A percentile compares a stretch with the other conserved stretches of the same genome.
Conservation (phyloP, 305 asterid genomes). For the Solanum aculeatissimum region DNA sequence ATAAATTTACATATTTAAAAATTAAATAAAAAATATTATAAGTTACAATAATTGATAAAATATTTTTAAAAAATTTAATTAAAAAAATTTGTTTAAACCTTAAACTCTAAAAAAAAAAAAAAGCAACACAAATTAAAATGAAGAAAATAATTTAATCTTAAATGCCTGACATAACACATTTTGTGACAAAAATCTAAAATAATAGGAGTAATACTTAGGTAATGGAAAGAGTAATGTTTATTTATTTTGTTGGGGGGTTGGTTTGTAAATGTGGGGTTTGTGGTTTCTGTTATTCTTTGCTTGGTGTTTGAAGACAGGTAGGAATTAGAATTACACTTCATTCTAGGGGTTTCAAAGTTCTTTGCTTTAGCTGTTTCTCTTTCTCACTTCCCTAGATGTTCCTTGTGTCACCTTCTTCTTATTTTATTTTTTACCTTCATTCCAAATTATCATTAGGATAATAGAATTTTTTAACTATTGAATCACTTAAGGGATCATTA, state of each 20-base stretch:
- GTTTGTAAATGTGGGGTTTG: neutral
- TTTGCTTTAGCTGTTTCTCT: conserved; percentile 52
- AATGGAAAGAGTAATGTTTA: too few species aligned
- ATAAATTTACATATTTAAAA: too few species aligned
- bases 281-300: conserved; percentile 31
- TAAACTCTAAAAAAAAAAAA: too few species aligned
- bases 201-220: too few species aligned
- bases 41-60: neutral
- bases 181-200: too few species aligned
- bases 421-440: neutral
- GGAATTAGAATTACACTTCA: conserved; percentile 42
- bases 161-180: neutral
- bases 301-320: conserved; percentile 39
- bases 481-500: neutral
- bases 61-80: neutral
- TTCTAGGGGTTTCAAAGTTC: conserved; percentile 48
- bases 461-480: neutral
- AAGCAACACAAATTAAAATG: neutral
- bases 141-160: neutral
- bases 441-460: neutral
- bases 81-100: too few species aligned
- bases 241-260: neutral
- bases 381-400: conserved; percentile 86
- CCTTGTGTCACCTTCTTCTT: conserved; percentile 37
- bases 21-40: too few species aligned